Evolutionary conservation across 176 grass and related monocot genomes (phyloP), one percentile per base, ranked within the genome.

Genomic region (Phragmites australis): DNA sequence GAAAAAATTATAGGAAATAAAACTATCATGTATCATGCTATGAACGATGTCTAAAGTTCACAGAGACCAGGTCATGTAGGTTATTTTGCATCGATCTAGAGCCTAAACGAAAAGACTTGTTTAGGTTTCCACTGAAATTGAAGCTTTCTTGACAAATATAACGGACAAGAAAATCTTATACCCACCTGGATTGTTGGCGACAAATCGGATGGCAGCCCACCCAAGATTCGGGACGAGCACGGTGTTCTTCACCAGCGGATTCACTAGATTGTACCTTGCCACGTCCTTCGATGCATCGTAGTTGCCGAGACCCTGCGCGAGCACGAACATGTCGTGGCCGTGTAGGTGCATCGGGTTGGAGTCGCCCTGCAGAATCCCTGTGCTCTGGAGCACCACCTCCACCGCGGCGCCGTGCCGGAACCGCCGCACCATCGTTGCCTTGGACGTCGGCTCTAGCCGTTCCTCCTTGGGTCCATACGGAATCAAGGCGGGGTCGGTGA

Each of bases 341-440:
- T 91, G 89, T 26, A 91, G 29, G 43, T 91, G 89, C 81, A 91
- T 87, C 2, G 89, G 84, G 50, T 91, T 77, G 75, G 64, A 50
- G 70, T 88, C 89, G 13, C 61, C 82, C 25, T 44, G 50, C 73
- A 82, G 9, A 32, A 77, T 31, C 1, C 77, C 29, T 18, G 89
- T 88, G 32, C 82, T 83, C 65, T 91, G 89, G 69, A 91, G 88
- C 64, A 76, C 74, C 9, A 76, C 17, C 16, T 76, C 74, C 55
- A 76, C 74, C 16, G 12, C 18, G 0, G 25, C 0, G 55, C 58
- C 58, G 22, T 77, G 50, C 19, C 15, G 23, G 47, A 84, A 58
- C 52, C 66, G 51, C 64, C 75, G 51, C 29, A 2, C 47, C 41
- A 9, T 5, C 11, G 51, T 70, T 11, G 7, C 82, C 62, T 26